Evolutionary conservation across 805 yeast genomes (phyloP).

Genomic region (Kodamaea neixiangensis): DNA sequence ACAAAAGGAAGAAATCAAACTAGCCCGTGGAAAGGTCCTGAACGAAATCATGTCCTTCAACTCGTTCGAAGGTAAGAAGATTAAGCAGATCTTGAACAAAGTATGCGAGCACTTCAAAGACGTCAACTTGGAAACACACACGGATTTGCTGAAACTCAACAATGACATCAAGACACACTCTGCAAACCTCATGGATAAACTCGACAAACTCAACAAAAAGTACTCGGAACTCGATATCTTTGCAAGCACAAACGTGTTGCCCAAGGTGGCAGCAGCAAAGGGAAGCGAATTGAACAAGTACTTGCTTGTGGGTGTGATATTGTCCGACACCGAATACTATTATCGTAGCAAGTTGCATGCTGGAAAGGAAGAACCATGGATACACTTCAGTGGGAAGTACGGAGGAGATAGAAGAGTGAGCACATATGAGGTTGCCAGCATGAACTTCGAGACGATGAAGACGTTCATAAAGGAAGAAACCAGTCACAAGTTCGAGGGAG

Average conservation of each 20-base stretch:
- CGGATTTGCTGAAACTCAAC: slow-evolving; percentile 20
- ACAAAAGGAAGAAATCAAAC: slow-evolving; percentile 15
- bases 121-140: slow-evolving; percentile 14
- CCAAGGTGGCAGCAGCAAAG: background rate
- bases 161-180: slow-evolving; percentile 20
- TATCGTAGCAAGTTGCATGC: slow-evolving; percentile 19
- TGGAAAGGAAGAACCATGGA: slow-evolving; percentile 23
- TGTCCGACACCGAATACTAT: slow-evolving; percentile 33
- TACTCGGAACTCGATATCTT: slow-evolving; percentile 21
- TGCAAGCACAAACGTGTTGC: background rate
- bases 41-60: slow-evolving; percentile 32
- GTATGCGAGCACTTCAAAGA: slow-evolving; percentile 21
- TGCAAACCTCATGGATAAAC: slow-evolving; percentile 18
- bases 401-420: slow-evolving; percentile 13
- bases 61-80: slow-evolving; percentile 43
- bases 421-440: slow-evolving; percentile 21
- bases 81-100: slow-evolving; percentile 27
- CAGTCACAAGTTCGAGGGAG: slow-evolving; percentile 12
- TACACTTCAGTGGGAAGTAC: slow-evolving; percentile 17
- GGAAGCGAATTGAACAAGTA: slow-evolving; percentile 5
- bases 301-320: slow-evolving; percentile 30
- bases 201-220: slow-evolving; percentile 20
- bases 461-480: slow-evolving; percentile 17
- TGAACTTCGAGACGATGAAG: slow-evolving; percentile 23
- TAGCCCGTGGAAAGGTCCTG: slow-evolving; percentile 22